phyloP scores from a whole-genome alignment of 345 rosid genomes.

The Cardamine resedifolia region DNA sequence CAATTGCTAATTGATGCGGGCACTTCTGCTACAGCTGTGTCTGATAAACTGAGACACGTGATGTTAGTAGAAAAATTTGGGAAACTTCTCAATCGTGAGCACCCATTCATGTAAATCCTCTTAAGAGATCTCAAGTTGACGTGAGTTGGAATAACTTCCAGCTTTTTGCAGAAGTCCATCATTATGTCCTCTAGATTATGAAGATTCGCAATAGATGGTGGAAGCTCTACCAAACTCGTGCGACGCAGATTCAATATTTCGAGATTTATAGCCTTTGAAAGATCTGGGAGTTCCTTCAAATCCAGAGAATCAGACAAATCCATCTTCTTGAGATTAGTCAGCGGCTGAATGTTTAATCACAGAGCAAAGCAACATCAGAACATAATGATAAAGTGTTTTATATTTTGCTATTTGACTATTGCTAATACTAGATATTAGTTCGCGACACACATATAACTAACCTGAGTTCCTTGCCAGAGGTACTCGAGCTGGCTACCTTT shows the following conservation, averaged over 20 bases:
- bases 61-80: neutral
- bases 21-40: neutral
- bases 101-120: neutral
- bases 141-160: slow-evolving; percentile 10
- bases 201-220: neutral
- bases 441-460: no score
- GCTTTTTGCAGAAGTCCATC: neutral
- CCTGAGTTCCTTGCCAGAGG: slow-evolving; percentile 34
- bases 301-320: no score
- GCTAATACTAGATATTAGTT: no score
- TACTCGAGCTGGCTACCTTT: neutral
- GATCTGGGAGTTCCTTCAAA: no score
- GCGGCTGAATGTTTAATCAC: no score
- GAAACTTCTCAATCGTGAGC: neutral
- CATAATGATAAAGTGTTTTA: no score
- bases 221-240: slow-evolving; percentile 7
- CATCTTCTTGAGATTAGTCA: no score
- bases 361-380: neutral
- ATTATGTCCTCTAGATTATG: neutral
- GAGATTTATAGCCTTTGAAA: slow-evolving; percentile 24
- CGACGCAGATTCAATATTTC: slow-evolving; percentile 15
- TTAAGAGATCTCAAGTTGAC: slow-evolving; percentile 10
- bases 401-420: no score
- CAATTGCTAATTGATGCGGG: neutral
- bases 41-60: neutral